Conservation (phyloP, 352 stramenopile genomes). For the Phytopythium litorale region DNA sequence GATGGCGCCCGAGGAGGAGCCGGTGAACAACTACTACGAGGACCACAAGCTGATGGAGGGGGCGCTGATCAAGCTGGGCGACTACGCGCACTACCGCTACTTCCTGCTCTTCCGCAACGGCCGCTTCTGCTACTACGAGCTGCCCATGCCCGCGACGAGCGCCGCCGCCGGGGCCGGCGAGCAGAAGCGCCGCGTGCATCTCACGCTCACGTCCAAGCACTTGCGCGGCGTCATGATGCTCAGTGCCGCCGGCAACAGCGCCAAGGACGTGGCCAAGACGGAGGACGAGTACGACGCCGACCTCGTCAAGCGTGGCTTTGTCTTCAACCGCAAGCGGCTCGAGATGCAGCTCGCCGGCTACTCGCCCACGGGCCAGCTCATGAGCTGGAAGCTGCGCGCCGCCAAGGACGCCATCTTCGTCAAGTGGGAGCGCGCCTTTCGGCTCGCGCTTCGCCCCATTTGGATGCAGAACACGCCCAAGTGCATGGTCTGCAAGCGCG, state of each 20-base stretch:
- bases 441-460: slow-evolving; percentile 67
- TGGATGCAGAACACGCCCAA: slow-evolving; percentile 75
- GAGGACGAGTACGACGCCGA: slow-evolving; percentile 73
- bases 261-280: slow-evolving; percentile 55
- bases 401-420: slow-evolving; percentile 64
- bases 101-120: slow-evolving; percentile 82
- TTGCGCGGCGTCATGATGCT: slow-evolving; percentile 84
- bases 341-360: slow-evolving; percentile 84
- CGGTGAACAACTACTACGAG: slow-evolving; percentile 77
- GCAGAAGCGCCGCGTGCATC: slow-evolving; percentile 40
- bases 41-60: slow-evolving; percentile 86
- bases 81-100: slow-evolving; percentile 87
- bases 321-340: slow-evolving; percentile 78
- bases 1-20: slow-evolving; percentile 51
- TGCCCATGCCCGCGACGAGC: slow-evolving; percentile 48
- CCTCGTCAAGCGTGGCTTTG: slow-evolving; percentile 59
- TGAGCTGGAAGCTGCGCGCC: slow-evolving; percentile 75
- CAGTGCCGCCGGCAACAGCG: slow-evolving; percentile 68
- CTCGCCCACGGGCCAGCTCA: slow-evolving; percentile 70
- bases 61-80: slow-evolving; percentile 80
- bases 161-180: slow-evolving; percentile 18
- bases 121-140: slow-evolving; percentile 85
- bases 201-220: slow-evolving; percentile 75
- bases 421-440: slow-evolving; percentile 82
- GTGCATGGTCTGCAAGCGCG: slow-evolving; percentile 73